These are phyloP conservation scores for Isatis tinctoria DNA, from an alignment of 345 rosid genomes.

Conservation along the genomic window DNA sequence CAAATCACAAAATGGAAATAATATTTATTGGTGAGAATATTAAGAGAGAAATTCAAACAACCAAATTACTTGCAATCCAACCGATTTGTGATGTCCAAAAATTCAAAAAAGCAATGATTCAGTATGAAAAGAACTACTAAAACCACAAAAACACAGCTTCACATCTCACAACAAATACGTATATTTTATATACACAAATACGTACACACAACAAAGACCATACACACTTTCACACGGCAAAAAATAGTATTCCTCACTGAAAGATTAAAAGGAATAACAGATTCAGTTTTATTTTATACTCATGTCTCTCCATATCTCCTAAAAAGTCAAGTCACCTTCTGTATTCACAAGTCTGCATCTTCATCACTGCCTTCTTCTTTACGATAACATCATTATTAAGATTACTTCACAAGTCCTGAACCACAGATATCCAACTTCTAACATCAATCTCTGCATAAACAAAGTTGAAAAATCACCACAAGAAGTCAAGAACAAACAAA, in stretches of 20 bases:
- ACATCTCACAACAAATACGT: not conserved
- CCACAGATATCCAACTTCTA: not conserved
- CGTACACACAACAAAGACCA: not conserved
- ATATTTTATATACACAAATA: not conserved
- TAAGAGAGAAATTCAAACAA: not conserved
- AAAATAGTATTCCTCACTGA: conserved; percentile 20
- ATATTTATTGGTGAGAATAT: not conserved
- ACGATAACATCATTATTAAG: conserved; percentile 14
- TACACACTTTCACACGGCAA: not conserved
- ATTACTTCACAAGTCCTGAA: conserved; percentile 24
- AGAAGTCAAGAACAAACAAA: not conserved
- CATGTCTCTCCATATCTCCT: conserved; percentile 28
- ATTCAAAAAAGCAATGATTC: not conserved
- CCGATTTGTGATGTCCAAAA: not conserved
- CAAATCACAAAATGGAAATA: not conserved
- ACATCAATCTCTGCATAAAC: not conserved
- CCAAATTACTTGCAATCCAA: not conserved
- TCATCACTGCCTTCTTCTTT: conserved; percentile 10
- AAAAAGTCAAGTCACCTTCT: conserved; percentile 33
- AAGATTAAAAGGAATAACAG: conserved; percentile 7
- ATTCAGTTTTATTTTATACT: conserved; percentile 27
- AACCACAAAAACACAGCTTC: not conserved
- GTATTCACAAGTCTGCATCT: conserved; percentile 32
- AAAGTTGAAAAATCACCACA: not conserved
- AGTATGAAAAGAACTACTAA: not conserved